These are phyloP conservation scores for Stagonosporopsis tanaceti DNA, from an alignment of 2,329 filamentous ascomycete genomes.

Conservation along the genomic window DNA sequence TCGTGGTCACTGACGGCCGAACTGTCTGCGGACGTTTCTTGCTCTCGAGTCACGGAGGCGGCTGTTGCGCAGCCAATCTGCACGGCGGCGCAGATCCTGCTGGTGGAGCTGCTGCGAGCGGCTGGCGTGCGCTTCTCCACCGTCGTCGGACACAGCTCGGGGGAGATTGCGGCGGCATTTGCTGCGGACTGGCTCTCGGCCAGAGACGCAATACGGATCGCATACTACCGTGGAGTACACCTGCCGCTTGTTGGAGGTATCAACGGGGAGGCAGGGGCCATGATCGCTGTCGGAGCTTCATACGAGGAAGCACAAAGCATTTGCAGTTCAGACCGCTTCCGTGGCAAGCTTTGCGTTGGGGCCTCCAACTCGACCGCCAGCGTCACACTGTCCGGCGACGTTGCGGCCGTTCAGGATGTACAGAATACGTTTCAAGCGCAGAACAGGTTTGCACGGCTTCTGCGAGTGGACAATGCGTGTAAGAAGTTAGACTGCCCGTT, in stretches of 20 bases:
- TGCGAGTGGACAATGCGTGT: constrained; percentile 50
- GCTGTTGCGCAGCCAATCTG: constrained; percentile 32
- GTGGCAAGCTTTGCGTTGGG: constrained; percentile 30
- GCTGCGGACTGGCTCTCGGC: constrained; percentile 31
- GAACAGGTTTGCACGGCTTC: constrained; percentile 49
- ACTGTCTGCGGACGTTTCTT: constrained; percentile 8
- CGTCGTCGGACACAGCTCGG: constrained; percentile 32
- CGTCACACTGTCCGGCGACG: constrained; percentile 57
- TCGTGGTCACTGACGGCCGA: constrained; percentile 27
- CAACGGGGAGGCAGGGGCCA: constrained; percentile 33
- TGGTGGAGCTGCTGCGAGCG: constrained; percentile 29
- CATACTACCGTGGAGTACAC: constrained; percentile 29
- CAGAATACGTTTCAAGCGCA: constrained; percentile 33
- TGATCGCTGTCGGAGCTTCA: constrained; percentile 40
- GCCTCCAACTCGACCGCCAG: constrained; percentile 43
- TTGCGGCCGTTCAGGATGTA: constrained; percentile 46
- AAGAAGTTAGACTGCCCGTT: not conserved
- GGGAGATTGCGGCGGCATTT: constrained; percentile 39
- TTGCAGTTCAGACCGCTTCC: constrained; percentile 8
- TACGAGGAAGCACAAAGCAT: constrained; percentile 2
- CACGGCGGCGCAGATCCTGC: constrained; percentile 34
- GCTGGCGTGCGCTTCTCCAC: constrained; percentile 20
- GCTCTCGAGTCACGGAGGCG: constrained; percentile 17
- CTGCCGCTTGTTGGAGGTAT: not conserved
- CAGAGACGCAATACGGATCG: constrained; percentile 21